Evolutionary conservation across 2,329 filamentous ascomycete genomes (phyloP), one percentile per base, ranked within the genome.

Genomic region (Aureobasidium leucospermi): DNA sequence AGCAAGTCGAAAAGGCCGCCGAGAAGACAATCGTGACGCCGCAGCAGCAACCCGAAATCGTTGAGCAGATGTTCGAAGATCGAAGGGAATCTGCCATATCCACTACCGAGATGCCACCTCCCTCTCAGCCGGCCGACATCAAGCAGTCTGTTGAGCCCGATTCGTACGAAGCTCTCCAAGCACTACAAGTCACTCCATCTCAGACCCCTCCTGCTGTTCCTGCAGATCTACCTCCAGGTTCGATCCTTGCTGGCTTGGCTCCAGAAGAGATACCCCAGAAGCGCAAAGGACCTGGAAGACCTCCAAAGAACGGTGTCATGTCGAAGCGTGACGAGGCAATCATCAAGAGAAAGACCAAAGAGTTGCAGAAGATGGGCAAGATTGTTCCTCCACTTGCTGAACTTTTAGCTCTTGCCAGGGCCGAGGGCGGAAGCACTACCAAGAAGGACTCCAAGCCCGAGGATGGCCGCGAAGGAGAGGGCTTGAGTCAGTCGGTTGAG

Each of bases 291-390:
- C 89, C 89, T 9, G 89, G 89, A n/a, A 78, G 89, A 57, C 89
- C 89, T 19, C 89, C 89, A 0, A 92, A 92, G 75, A 88, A 92
- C 67, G 89, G 89, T 31, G 81, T 90, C 69, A 89, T 91, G 84
- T 92, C 88, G 1, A 91, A 91, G 73, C 80, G 89, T 60, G 86
- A 91, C 60, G 65, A 70, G 61, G 62, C 68, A 7, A 65, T 67
- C 32, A 67, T 70, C 47, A 71, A 68, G 56, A 65, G 67, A 36
- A 76, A 62, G 66, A 67, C 63, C 60, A 72, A 67, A 61, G 71
- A 74, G 62, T 69, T 67, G 52, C 68, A 72, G 39, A 71, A 70
- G 48, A 56, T 62, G 39, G 68, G 68, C 67, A 57, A 65, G 19
- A 60, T 63, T 5, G 52, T 65, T 11, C 71, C 70, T 3, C 63